Base-by-base conservation (phyloP, 768 basidiomycete genomes). In the Chlorophyllum brunneum region DNA sequence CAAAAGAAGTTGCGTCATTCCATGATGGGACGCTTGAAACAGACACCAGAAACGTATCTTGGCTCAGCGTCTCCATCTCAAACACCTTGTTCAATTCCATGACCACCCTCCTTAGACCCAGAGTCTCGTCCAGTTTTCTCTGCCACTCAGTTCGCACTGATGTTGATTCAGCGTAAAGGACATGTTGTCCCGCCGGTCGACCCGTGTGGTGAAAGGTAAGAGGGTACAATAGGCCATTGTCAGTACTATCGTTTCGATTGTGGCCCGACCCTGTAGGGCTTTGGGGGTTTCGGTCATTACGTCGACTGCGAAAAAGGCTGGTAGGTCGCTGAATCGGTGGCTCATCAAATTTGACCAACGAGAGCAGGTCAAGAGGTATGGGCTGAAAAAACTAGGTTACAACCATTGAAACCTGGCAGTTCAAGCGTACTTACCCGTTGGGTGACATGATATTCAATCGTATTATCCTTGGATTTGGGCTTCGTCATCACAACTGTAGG, bases 21-120 rank as follows among this genome's bases (percentile, higher is more conserved):
- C 85, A 92, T 8, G 84, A 72, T 2, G 85, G 79, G 4, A 76
- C 64, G 15, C 56, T 5, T 65, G 63, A 11, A 1, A 85, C 79
- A 0, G 91, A 88, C 18, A 91, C 80, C 41, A 87, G 68, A 75
- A 97, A 97, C 0, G 92, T 94, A 60, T 95, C 92, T 16, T 82
- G 75, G 64, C 92, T 95, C 49, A 97, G 75, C 2, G 89, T 90
- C 63, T 92, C 90, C 53, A 94, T 80, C 70, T 98, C 94, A 59
- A 98, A 97, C 15, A 92, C 92, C 73, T 92, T 93, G 68, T 92
- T 94, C 22, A 88, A 88, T 63, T 98, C 95, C 63, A 95, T 88
- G 24, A 94, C 92, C 29, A 88, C 84, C 61, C 81, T 85, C 39
- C 95, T 81, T 51, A 95, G 63, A 7, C 85, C 88, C 46, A 93